A percentile compares a stretch with the other conserved stretches of the same genome.
Conservation (phyloP, 306 rosid genomes). For the Begonia peltatifolia region DNA sequence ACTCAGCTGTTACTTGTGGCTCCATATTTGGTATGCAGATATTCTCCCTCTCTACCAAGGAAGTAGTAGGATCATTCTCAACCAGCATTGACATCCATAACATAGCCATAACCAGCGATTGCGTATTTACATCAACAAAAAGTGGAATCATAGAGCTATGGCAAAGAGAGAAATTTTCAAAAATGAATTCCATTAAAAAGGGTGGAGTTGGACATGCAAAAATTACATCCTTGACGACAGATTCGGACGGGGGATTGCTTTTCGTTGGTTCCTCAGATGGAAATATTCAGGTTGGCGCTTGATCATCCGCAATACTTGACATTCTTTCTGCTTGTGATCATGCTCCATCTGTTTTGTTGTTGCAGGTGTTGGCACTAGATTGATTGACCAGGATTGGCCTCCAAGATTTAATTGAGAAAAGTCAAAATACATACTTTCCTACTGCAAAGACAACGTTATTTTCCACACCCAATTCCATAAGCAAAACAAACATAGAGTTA, state of each 20-base stretch:
- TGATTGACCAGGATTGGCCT: slow-evolving; percentile 20
- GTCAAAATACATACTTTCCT: too few relatives aligned
- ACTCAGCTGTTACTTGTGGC: too few relatives aligned
- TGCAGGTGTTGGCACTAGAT: slow-evolving; percentile 74
- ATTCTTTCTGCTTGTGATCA: neutral
- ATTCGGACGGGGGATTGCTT: slow-evolving; percentile 43
- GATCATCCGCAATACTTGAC: neutral
- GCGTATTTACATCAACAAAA: slow-evolving; percentile 62
- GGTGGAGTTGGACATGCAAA: slow-evolving; percentile 53
- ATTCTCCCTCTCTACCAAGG: slow-evolving; percentile 53
- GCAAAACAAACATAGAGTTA: too few relatives aligned
- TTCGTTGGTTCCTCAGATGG: slow-evolving; percentile 74
- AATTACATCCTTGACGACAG: slow-evolving; percentile 53
- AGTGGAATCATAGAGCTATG: slow-evolving; percentile 70
- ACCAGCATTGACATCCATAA: slow-evolving; percentile 61
- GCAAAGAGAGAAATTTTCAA: slow-evolving; percentile 44
- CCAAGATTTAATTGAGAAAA: too few relatives aligned
- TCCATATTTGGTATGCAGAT: slow-evolving; percentile 14
- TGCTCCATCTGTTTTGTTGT: neutral
- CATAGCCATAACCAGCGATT: slow-evolving; percentile 51
- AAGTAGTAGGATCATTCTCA: slow-evolving; percentile 48
- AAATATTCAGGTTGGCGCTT: slow-evolving; percentile 55
- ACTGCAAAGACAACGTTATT: too few relatives aligned
- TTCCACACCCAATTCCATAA: too few relatives aligned
- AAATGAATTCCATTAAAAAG: slow-evolving; percentile 53